Conservation (phyloP, 768 basidiomycete genomes). For the Tephrocybe sp. region DNA sequence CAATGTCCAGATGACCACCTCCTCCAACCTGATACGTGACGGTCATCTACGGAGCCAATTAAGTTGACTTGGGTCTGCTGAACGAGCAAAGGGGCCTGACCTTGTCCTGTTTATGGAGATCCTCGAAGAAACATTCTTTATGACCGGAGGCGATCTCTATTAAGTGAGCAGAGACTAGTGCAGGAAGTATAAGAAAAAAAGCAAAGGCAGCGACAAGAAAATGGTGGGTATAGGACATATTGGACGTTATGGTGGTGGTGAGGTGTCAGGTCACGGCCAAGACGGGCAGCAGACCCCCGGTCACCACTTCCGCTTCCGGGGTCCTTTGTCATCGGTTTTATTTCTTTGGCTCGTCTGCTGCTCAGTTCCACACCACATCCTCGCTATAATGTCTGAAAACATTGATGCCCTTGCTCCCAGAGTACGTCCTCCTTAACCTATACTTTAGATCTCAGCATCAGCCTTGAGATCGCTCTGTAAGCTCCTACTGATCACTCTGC, state of each 20-base stretch:
- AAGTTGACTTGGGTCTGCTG: not conserved
- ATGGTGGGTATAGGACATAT: slow-evolving; percentile 32
- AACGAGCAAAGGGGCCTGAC: slow-evolving; percentile 32
- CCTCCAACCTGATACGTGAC: slow-evolving; percentile 98
- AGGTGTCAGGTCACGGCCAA: slow-evolving; percentile 2
- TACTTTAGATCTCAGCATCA: slow-evolving; percentile 12
- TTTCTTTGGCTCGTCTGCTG: slow-evolving; percentile 15
- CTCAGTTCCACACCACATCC: slow-evolving; percentile 26
- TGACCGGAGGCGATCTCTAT: slow-evolving; percentile 74
- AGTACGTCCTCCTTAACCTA: slow-evolving; percentile 41
- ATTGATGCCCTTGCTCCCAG: slow-evolving; percentile 69
- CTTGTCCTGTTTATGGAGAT: slow-evolving; percentile 88
- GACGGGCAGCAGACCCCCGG: slow-evolving; percentile 14
- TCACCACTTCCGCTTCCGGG: slow-evolving; percentile 12
- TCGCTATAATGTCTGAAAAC: slow-evolving; percentile 50
- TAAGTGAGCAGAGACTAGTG: slow-evolving; percentile 58
- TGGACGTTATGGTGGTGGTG: slow-evolving; percentile 12
- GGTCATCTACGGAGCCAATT: slow-evolving; percentile 71
- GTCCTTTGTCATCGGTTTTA: slow-evolving; percentile 13
- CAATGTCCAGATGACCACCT: slow-evolving; percentile 95
- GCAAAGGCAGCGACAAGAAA: slow-evolving; percentile 36
- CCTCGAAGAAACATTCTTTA: slow-evolving; percentile 96
- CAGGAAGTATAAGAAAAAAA: slow-evolving; percentile 39
- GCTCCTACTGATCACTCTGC: slow-evolving; percentile 20
- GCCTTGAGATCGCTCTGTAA: slow-evolving; percentile 8